Percentiles rank a stretch among this genome's conserved stretches.
Conservation (phyloP, 2,329 filamentous ascomycete species). For the Pyrenochaeta sp. region DNA sequence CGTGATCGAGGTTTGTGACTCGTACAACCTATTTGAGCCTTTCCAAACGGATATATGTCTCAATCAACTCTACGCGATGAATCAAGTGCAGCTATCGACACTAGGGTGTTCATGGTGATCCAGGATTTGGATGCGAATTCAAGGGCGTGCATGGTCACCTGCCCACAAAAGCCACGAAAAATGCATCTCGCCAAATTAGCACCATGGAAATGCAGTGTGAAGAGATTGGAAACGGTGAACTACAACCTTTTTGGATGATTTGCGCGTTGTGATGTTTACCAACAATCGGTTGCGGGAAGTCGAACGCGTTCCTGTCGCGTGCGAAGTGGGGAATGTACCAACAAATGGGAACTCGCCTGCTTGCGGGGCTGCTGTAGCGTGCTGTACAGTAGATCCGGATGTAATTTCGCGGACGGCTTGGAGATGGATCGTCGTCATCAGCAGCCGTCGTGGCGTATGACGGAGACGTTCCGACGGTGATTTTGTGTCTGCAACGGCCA, state of each 20-base stretch:
- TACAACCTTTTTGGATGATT: conserved; percentile 3
- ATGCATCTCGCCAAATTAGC: no score
- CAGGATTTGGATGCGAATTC: no score
- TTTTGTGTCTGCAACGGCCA: no score
- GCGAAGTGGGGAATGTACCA: conserved; percentile 1
- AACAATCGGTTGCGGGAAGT: conserved; percentile 12
- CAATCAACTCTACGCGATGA: no score
- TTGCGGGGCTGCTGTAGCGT: conserved; percentile 23
- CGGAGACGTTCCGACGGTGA: no score
- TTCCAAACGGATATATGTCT: no score
- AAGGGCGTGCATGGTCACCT: no score
- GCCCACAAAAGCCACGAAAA: no score
- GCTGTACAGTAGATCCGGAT: conserved; percentile 25
- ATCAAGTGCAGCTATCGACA: no score
- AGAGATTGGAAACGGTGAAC: not conserved
- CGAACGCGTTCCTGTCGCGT: conserved; percentile 18
- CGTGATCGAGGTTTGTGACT: no score
- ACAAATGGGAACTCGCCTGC: conserved; percentile 12
- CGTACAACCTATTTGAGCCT: no score
- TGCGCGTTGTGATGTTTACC: conserved; percentile 3
- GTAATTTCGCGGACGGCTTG: conserved; percentile 28
- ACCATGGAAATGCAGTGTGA: not conserved
- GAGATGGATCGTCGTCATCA: conserved; percentile 18
- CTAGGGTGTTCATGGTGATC: no score
- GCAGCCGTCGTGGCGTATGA: conserved; percentile 9